Evolutionary conservation across 441 rosid species (phyloP), one percentile per base, ranked within the genome.

Genomic region (Macaranga tanarius): DNA sequence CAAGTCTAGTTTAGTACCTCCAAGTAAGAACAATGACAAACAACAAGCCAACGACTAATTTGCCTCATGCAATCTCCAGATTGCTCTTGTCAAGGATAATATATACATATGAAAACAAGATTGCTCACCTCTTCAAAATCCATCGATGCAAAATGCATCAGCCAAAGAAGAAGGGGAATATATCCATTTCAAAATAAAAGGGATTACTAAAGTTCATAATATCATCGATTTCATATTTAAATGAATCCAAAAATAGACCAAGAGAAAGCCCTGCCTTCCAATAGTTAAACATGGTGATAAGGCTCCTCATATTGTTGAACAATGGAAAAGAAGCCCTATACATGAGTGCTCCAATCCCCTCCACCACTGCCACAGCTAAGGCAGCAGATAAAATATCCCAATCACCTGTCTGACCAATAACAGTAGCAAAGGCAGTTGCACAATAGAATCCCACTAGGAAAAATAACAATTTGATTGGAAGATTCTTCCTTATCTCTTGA

Each of bases 341-440:
- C 93, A 86, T 90, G 67, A 93, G 89, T 19, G 93, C 95, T 73
- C 97, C 97, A 25, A 93, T 93, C 45, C 87, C 92, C 81, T 94
- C 99, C 13, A 92, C 97, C 44, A 89, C 79, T 23, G 80, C 80
- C 50, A 88, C 95, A 34, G 97, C 96, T 64, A 92, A 79, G 51
- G 86, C 97, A 67, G 97, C 97, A 74, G 97, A 90, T 16, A 92
- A 79, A 61, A 94, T 92, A 88, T 94, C 99, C 97, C 95, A 90
- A 68, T 92, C 97, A 69, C 97, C 97, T 15, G 97, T 92, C 82
- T 94, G 97, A 76, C 98, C 98, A 25, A 90, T 94, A 73, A 92
- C 92, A 59, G 90, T 87, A 15, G 87, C 86, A 75, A 90, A 94
- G 10, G 96, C 97, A 26, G 98, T 94, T 57, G 99, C 96, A 73